These are phyloP conservation scores for Wickerhamiella brachini DNA, from an alignment of 805 yeast species.

Conservation along the genomic window DNA sequence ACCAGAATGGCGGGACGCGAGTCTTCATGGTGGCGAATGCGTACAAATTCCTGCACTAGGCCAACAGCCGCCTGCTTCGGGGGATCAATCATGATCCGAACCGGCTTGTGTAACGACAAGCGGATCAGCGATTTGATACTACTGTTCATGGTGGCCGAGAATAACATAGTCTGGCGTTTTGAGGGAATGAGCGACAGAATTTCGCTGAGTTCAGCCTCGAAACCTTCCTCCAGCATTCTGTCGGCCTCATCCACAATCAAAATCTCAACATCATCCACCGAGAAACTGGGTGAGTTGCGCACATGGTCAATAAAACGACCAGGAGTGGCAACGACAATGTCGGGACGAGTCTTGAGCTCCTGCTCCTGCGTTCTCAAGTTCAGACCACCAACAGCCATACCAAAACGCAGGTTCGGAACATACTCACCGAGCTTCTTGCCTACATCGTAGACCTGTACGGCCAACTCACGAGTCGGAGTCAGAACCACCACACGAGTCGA, in stretches of 20 bases:
- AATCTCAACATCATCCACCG: slow-evolving; percentile 82
- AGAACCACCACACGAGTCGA: slow-evolving; percentile 83
- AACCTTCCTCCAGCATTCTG: slow-evolving; percentile 98
- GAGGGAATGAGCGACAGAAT: slow-evolving; percentile 76
- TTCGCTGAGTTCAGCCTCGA: slow-evolving; percentile 87
- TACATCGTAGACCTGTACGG: slow-evolving; percentile 91
- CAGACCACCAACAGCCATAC: slow-evolving; percentile 96
- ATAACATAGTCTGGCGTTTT: slow-evolving; percentile 83
- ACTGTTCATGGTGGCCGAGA: slow-evolving; percentile 97
- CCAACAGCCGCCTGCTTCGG: slow-evolving; percentile 91
- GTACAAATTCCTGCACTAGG: slow-evolving; percentile 82
- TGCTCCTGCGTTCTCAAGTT: slow-evolving; percentile 93
- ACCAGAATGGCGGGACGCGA: slow-evolving; percentile 73
- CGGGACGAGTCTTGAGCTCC: slow-evolving; percentile 83
- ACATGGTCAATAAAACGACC: slow-evolving; percentile 97
- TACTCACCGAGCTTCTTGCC: slow-evolving; percentile 73
- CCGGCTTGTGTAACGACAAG: slow-evolving; percentile 79
- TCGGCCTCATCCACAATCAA: slow-evolving; percentile 96
- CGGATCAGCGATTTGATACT: slow-evolving; percentile 78
- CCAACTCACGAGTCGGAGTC: slow-evolving; percentile 95
- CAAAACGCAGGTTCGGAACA: slow-evolving; percentile 66
- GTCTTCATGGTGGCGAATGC: slow-evolving; percentile 70
- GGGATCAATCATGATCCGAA: slow-evolving; percentile 89
- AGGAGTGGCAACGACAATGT: slow-evolving; percentile 93
- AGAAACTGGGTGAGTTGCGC: slow-evolving; percentile 85